Percentiles rank a stretch among this genome's conserved stretches.
These are phyloP conservation scores for Spirogloea muscicola DNA, from an alignment of 139 green algal genomes.

Conservation along the genomic window DNA sequence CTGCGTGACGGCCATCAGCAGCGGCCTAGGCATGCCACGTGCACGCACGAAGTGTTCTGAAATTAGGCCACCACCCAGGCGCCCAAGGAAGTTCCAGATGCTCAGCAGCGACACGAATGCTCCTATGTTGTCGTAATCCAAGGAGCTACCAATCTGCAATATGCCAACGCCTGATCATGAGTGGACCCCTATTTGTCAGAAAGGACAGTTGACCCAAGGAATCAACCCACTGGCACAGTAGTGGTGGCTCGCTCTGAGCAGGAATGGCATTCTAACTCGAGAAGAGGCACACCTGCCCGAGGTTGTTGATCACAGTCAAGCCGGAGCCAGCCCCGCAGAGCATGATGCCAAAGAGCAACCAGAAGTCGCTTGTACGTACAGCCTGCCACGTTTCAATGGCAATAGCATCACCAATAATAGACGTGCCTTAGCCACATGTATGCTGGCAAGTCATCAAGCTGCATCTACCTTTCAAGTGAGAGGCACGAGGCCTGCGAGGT, in stretches of 20 bases:
- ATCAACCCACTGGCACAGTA: no score
- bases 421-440: no score
- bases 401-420: no score
- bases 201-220: no score
- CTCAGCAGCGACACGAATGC: conserved; percentile 45
- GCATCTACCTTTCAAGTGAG: no score
- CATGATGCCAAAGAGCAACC: conserved; percentile 62
- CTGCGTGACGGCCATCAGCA: conserved; percentile 37
- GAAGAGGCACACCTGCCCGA: conserved; percentile 44
- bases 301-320: conserved; percentile 77
- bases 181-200: no score
- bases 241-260: no score
- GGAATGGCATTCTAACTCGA: conserved; percentile 32
- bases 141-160: conserved; percentile 35
- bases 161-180: background rate
- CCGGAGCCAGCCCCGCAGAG: conserved; percentile 57
- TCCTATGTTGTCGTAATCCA: conserved; percentile 28
- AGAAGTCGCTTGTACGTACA: conserved; percentile 49
- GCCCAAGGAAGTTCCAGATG: conserved; percentile 47
- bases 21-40: conserved; percentile 6
- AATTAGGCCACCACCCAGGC: conserved; percentile 22
- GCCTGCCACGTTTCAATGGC: no score
- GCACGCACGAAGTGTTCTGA: conserved; percentile 32
- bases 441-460: no score
- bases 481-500: no score